Base-by-base conservation (phyloP, 768 basidiomycete species). In the Dioszegia aurantiaca region DNA sequence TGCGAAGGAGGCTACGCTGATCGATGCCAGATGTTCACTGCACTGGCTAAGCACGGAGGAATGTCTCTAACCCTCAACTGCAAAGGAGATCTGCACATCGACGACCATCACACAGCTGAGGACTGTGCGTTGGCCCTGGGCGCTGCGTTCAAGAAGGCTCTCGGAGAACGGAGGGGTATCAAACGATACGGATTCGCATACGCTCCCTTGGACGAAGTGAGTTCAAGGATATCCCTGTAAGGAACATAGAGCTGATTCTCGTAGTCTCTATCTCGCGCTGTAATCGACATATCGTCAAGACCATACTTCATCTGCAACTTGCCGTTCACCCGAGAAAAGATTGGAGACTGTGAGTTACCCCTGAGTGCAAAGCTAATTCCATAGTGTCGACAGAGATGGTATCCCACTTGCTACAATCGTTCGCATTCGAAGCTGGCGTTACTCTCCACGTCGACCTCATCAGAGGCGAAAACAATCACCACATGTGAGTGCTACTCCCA, bases 61-160 rank as follows among this genome's bases (percentile, higher is more conserved):
- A 88, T 95, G 85, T 92, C 90, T 0, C 80, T 99, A 61, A 84
- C 83, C 19, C 82, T 99, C 80, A 87, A 87, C 67, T 97, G 92
- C 78, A 85, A 88, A 72, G 95, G 95, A 39, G 95, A 99, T 76
- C 82, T 98, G 8, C 89, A 87, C 84, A 95, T 98, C 59, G 95
- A 99, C 78, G 95, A 99, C 79, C 95, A 98, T 70, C 95, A 99
- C 78, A 90, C 93, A 45, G 90, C 94, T 83, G 95, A 99, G 88
- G 84, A 86, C 87, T 85, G 72, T 41, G 76, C 78, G 14, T 61
- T 79, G 31, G 79, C 79, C 10, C 60, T 80, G 3, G 80, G 80
- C 1, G 80, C 77, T 3, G 93, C 90, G 19, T 98, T 98, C 80
- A 98, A 94, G 77, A 80, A 89, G 73, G 95, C 95, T 17, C 79